A percentile compares a stretch with the other conserved stretches of the same genome.
These are phyloP conservation scores for Penicillium goetzii DNA, from an alignment of 495 filamentous ascomycete genomes.

Conservation along the genomic window DNA sequence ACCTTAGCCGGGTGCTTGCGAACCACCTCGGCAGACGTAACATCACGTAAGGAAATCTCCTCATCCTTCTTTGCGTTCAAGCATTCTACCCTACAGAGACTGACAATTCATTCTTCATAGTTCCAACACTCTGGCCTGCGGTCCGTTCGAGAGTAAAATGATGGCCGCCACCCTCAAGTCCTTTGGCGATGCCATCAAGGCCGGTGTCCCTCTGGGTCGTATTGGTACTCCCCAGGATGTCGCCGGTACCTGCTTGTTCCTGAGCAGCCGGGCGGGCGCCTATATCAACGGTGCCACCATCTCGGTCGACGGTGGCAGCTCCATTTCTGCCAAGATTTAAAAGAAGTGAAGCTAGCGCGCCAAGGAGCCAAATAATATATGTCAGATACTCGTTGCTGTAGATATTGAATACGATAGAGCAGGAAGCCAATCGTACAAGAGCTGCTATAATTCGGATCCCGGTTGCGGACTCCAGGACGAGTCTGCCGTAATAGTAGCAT, in stretches of 20 bases:
- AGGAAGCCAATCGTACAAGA: not conserved
- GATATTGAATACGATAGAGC: not conserved
- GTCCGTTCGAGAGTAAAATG: constrained; percentile 84
- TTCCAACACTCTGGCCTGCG: constrained; percentile 73
- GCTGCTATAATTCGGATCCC: constrained; percentile 6
- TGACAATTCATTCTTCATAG: constrained; percentile 25
- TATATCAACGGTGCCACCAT: constrained; percentile 82
- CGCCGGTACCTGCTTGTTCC: constrained; percentile 75
- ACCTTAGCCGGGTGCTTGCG: constrained; percentile 73
- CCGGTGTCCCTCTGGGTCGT: constrained; percentile 66
- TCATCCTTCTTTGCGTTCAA: not conserved
- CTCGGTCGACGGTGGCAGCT: constrained; percentile 68
- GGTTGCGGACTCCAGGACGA: not conserved
- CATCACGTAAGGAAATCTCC: constrained; percentile 58
- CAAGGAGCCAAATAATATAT: not conserved
- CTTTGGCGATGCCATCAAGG: constrained; percentile 64
- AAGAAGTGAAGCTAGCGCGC: constrained; percentile 1
- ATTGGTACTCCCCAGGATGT: constrained; percentile 75
- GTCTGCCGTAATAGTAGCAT: constrained; percentile 15
- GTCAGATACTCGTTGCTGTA: constrained; percentile 16
- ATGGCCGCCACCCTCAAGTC: constrained; percentile 71
- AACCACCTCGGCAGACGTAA: constrained; percentile 68
- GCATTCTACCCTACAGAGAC: not conserved
- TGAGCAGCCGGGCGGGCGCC: constrained; percentile 69
- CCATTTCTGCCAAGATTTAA: constrained; percentile 59